Evolutionary conservation across 495 filamentous ascomycete species (phyloP), one percentile per base, ranked within the genome.

Genomic region (Acidomyces sp.): DNA sequence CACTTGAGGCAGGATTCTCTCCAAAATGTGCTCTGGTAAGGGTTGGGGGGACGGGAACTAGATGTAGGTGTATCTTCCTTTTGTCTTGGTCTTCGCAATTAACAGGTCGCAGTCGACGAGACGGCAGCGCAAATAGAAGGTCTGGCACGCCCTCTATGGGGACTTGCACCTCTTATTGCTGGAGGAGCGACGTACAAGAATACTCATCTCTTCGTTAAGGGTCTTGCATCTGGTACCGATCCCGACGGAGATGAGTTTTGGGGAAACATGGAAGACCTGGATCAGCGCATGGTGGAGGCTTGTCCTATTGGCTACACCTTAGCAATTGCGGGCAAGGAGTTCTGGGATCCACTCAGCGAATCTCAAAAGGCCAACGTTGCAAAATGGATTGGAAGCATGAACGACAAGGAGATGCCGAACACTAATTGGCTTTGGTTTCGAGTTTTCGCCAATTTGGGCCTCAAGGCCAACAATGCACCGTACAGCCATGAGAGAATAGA

Each of bases 251-350:
- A 68, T 0, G 80, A 85, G 60, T 85, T 74, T 51, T 87, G 80
- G 79, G 80, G 80, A 4, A 70, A 70, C 26, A 74, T 78, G 38
- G 65, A 75, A 46, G 78, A 82, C 53, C 69, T 74, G 39, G 80
- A 85, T 47, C 80, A 85, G 64, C 64, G 81, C n/a, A 85, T 85
- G 79, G 81, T 85, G 15, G 82, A 85, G 55, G 82, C 84, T 70
- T 84, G 78, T 51, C 80, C 80, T 10, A 66, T 85, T 41, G 72
- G 72, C 7, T 82, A 70, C 41, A 69, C 76, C 24, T 56, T 82
- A 43, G 75, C 72, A 12, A 72, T 80, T 27, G 75, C 72, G 11
- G 68, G 74, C 15, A 61, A 64, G 43, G 46, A 62, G 4, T 75
- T 87, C 41, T 87, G 80, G 81, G 61, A 75, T 27, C 70, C 69